phyloP scores from a whole-genome alignment of 805 yeast species.

The Pichia thaimueangensis region DNA sequence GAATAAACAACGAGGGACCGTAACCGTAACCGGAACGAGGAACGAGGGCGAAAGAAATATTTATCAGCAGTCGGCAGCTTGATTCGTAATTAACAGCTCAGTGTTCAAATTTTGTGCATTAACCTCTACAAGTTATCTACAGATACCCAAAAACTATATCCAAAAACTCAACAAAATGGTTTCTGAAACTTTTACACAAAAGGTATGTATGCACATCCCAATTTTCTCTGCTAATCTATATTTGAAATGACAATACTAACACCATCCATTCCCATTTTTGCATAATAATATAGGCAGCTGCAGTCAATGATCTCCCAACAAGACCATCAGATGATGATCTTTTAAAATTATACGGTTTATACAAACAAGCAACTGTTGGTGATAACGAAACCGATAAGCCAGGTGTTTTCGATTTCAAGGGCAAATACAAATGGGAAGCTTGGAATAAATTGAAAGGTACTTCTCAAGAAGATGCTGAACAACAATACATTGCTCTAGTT shows the following conservation, averaged over 20 bases:
- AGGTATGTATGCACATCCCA: conserved; percentile 23
- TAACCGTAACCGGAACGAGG: too few species aligned
- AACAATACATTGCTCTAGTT: conserved; percentile 64
- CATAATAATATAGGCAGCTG: conserved; percentile 54
- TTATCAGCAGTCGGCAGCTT: too few species aligned
- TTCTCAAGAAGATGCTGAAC: conserved; percentile 85
- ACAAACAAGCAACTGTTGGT: conserved; percentile 96
- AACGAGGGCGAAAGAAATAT: too few species aligned
- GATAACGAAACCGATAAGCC: conserved; percentile 87
- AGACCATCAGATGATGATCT: conserved; percentile 86
- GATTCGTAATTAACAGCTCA: too few species aligned
- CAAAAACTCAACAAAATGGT: conserved; percentile 27
- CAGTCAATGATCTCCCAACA: conserved; percentile 65
- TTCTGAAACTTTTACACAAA: conserved; percentile 31
- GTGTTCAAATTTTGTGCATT: too few species aligned
- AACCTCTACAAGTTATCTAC: too few species aligned
- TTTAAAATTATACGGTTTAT: conserved; percentile 81
- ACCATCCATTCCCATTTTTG: neutral
- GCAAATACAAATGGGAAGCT: conserved; percentile 96
- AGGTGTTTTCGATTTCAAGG: conserved; percentile 87
- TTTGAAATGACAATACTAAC: neutral
- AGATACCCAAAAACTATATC: too few species aligned
- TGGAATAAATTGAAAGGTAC: conserved; percentile 88
- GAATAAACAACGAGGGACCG: too few species aligned
- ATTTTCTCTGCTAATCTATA: too few species aligned